phyloP scores from a whole-genome alignment of 768 basidiomycete species.

The Phylloporus sp. region DNA sequence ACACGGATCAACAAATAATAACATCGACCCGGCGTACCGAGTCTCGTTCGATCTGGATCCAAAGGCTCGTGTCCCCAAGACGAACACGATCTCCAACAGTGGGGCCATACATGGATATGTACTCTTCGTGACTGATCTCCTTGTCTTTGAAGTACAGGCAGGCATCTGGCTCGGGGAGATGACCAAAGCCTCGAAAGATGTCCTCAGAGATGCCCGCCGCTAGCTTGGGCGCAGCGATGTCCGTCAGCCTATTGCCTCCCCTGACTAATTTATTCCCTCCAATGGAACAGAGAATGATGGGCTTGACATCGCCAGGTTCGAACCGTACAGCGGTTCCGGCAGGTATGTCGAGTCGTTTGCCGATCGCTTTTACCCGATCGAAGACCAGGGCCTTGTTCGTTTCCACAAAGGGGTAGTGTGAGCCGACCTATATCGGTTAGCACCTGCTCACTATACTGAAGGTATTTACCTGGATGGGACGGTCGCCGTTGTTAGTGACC shows the following conservation, averaged over 20 bases:
- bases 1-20: not conserved
- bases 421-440: conserved; percentile 60
- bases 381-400: conserved; percentile 78
- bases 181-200: conserved; percentile 52
- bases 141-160: conserved; percentile 46
- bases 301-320: conserved; percentile 87
- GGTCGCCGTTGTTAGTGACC: conserved; percentile 88
- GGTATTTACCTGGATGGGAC: conserved; percentile 85
- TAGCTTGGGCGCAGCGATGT: conserved; percentile 41
- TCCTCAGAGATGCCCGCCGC: conserved; percentile 33
- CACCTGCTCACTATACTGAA: no score
- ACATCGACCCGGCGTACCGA: conserved; percentile 38
- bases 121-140: conserved; percentile 62
- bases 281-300: conserved; percentile 76
- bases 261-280: conserved; percentile 65
- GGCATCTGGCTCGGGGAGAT: conserved; percentile 63
- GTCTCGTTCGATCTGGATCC: conserved; percentile 91
- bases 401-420: conserved; percentile 93
- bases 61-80: conserved; percentile 84
- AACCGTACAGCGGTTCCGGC: conserved; percentile 96
- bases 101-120: conserved; percentile 94
- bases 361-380: conserved; percentile 76
- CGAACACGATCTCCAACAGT: conserved; percentile 86
- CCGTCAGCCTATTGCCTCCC: conserved; percentile 69
- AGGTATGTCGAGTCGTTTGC: conserved; percentile 85